Evolutionary conservation across 129 eudicot genomes (phyloP).

Genomic region (Flaveria ramosissima): DNA sequence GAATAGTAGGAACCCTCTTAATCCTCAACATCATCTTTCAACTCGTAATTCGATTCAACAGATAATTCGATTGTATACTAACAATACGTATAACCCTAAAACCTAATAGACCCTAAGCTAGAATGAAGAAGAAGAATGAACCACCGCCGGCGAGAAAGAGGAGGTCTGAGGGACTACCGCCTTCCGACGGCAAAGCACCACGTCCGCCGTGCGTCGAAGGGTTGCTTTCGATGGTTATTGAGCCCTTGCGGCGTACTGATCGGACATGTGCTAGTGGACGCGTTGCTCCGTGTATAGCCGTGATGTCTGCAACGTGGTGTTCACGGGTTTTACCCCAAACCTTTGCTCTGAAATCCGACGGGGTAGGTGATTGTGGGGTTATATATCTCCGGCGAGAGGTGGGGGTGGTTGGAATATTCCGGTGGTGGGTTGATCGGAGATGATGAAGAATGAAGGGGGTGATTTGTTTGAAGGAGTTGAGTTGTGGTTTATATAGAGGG

Average conservation of each 20-base stretch:
- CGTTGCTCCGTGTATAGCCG: constrained; percentile 68
- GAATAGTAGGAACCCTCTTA: constrained; percentile 64
- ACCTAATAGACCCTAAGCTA: constrained; percentile 27
- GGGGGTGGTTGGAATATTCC: neutral
- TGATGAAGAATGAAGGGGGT: neutral
- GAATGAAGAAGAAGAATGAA: neutral
- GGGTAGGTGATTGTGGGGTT: too few species aligned
- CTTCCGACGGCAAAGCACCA: constrained; percentile 86
- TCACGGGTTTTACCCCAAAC: constrained; percentile 60
- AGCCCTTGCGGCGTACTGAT: constrained; percentile 59
- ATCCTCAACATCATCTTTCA: constrained; percentile 52
- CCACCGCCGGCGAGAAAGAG: constrained; percentile 96
- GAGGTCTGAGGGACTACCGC: constrained; percentile 91
- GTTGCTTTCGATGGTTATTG: constrained; percentile 46
- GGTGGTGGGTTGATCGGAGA: neutral
- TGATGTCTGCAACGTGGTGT: constrained; percentile 69
- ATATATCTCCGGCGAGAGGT: neutral
- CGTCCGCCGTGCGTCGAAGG: constrained; percentile 97
- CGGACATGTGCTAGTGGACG: constrained; percentile 66
- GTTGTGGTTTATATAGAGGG: constrained; percentile 13
- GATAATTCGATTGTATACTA: neutral
- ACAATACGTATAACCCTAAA: constrained; percentile 12
- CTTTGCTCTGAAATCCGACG: neutral
- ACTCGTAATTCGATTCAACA: neutral
- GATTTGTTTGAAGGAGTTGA: neutral